Evolutionary conservation across 2,329 filamentous ascomycete genomes (phyloP), one percentile per base, ranked within the genome.

Genomic region (Claviceps citrina): DNA sequence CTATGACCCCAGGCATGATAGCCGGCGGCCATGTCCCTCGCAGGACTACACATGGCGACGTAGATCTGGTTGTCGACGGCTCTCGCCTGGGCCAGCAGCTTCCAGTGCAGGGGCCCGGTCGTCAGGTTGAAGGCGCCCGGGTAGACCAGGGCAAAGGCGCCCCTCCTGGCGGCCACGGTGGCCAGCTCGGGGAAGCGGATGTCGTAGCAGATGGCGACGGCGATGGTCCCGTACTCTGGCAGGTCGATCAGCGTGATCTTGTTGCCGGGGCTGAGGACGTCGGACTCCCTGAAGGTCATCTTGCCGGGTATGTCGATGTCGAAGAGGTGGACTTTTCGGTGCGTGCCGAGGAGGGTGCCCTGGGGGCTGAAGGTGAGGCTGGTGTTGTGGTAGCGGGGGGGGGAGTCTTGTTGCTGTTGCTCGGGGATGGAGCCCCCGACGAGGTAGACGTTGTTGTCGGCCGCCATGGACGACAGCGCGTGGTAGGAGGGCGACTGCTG

Each of bases 101-200:
- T 72, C 91, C 91, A 98, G 62, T 98, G 91, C 58, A 96, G 62
- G 5, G 83, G 80, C 0, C 91, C 91, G 0, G 91, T 98, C 0
- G 86, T 94, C 44, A 83, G 68, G 62, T 96, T 98, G 70, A 98
- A 98, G 1, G 91, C 91, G n/a, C 86, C 91, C 0, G 91, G 91
- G 60, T 95, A 96, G 15, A 96, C 58, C 40, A 96, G 73, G 34
- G 84, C 70, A 59, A 98, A 98, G 43, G 78, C 81, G n/a, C 81
- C 86, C 49, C 78, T 77, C 25, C 91, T 72, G 16, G 89, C 84
- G 0, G 89, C 89, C 42, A 96, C 80, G 56, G 76, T 91, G 3
- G 86, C 91, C 9, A 94, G 69, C 63, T 96, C 91, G 0, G 91
- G 89, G 66, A 98, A 98, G 31, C 91, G 84, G 41, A 98, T 76